Evolutionary conservation across 129 eudicot genomes (phyloP), one percentile per base, ranked within the genome.

Genomic region (Solidago caesia): DNA sequence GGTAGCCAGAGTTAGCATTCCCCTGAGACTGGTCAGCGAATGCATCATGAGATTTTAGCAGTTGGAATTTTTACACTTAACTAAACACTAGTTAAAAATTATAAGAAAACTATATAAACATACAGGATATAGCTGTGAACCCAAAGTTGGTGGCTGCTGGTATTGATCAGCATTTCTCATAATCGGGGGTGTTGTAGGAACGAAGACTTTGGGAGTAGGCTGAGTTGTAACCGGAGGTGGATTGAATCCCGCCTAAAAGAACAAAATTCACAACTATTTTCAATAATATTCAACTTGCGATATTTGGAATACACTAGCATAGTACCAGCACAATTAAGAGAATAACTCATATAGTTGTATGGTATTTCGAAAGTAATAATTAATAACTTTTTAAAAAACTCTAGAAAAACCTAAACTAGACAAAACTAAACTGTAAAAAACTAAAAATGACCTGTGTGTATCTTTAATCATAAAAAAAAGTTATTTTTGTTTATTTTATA

Each of bases 91-190:
- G 59, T 48, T 13, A 13, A 12, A 8, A 4, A 56, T 27, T 8
- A 27, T 1, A 62, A 14, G 8, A 47, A 29, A 29, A 7, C 2
- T 44, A n/a, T 45, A 52, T 69, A 62, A 45, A 66, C 91, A 41
- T 84, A 88, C 93, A 51, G 86, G 81, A 84, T 91, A 88, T 60
- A 88, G 71, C 72, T 88, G 94, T 75, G 89, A 82, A 68, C 86
- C 94, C 88, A 91, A 74, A 66, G 88, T 75, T 44, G 84, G 71
- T 2, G 92, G 83, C 71, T 78, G 82, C 86, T 92, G 98, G 85
- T 92, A 92, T 81, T 86, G 90, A 79, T 86, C 96, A 33, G 70
- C 90, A 78, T 92, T 90, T 80, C 76, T 88, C 78, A 92, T 71
- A 58, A 71, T 39, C 21, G 96, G 95, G 45, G 87, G 87, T 66